Conservation (phyloP, 768 basidiomycete genomes). For the Amanita thiersii region DNA sequence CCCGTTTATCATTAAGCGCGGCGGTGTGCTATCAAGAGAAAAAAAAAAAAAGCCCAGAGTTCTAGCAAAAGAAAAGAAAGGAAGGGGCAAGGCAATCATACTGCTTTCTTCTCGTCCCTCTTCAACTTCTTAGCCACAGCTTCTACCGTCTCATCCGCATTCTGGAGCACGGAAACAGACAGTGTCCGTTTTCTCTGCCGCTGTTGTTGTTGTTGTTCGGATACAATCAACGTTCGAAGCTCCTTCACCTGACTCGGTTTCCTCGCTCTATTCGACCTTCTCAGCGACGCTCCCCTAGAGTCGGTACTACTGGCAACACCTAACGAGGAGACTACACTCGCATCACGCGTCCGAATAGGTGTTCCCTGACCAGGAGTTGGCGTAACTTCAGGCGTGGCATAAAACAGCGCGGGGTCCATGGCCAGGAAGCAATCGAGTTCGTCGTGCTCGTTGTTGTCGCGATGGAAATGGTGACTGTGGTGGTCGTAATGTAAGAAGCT, state of each 20-base stretch:
- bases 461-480: too few relatives aligned
- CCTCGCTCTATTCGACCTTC: slow-evolving; percentile 2
- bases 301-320: not conserved
- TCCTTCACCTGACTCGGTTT: not conserved
- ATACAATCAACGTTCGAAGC: not conserved
- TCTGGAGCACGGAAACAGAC: slow-evolving; percentile 5
- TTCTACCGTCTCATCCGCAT: not conserved
- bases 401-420: slow-evolving; percentile 2
- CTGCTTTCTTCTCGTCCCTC: slow-evolving; percentile 31
- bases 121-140: slow-evolving; percentile 16
- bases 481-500: too few relatives aligned
- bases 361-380: not conserved
- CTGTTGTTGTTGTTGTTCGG: not conserved
- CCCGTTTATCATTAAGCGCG: slow-evolving; percentile 26
- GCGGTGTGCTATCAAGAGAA: slow-evolving; percentile 28
- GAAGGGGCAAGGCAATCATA: slow-evolving; percentile 21
- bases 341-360: not conserved
- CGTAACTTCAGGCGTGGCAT: not conserved
- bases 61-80: not conserved
- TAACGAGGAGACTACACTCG: not conserved
- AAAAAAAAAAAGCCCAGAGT: not conserved
- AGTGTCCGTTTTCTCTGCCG: slow-evolving; percentile 7
- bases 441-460: slow-evolving; percentile 2
- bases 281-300: not conserved
- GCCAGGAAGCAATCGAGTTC: slow-evolving; percentile 5